These are phyloP conservation scores for Zangia roseola DNA, from an alignment of 768 basidiomycete species.

Conservation along the genomic window DNA sequence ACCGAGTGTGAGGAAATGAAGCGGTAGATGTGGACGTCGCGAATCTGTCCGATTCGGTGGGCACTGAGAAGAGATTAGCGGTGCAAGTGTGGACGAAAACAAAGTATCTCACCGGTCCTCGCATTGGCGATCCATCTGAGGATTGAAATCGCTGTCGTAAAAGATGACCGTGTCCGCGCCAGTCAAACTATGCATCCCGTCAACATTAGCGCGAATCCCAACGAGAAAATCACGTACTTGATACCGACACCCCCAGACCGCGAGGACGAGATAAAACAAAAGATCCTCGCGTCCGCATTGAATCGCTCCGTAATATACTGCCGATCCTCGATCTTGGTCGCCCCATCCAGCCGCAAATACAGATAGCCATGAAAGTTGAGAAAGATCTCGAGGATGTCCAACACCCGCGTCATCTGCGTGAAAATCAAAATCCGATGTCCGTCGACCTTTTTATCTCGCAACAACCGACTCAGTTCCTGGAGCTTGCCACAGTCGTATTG, in stretches of 20 bases:
- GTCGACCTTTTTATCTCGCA: constrained; percentile 81
- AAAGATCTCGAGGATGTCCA: constrained; percentile 93
- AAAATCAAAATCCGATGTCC: constrained; percentile 93
- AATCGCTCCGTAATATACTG: constrained; percentile 88
- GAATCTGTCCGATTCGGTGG: constrained; percentile 97
- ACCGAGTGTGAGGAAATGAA: constrained; percentile 89
- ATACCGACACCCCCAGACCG: constrained; percentile 88
- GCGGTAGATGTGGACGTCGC: constrained; percentile 94
- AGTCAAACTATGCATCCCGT: constrained; percentile 51
- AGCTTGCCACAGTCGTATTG: constrained; percentile 98
- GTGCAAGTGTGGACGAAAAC: neutral
- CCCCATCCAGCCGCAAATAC: constrained; percentile 91
- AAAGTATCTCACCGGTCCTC: constrained; percentile 70
- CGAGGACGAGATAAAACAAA: constrained; percentile 87
- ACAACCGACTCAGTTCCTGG: constrained; percentile 73
- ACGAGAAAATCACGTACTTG: constrained; percentile 57
- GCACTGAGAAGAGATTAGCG: constrained; percentile 50
- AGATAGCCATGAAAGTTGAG: constrained; percentile 91
- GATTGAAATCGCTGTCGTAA: constrained; percentile 96
- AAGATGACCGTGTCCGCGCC: constrained; percentile 96
- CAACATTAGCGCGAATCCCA: constrained; percentile 18
- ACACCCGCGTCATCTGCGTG: constrained; percentile 93
- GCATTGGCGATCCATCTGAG: constrained; percentile 97
- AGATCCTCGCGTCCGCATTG: constrained; percentile 75
- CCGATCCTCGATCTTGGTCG: constrained; percentile 93